Conservation (phyloP, 2,329 filamentous ascomycete species). For the Elsinoe necatrix region DNA sequence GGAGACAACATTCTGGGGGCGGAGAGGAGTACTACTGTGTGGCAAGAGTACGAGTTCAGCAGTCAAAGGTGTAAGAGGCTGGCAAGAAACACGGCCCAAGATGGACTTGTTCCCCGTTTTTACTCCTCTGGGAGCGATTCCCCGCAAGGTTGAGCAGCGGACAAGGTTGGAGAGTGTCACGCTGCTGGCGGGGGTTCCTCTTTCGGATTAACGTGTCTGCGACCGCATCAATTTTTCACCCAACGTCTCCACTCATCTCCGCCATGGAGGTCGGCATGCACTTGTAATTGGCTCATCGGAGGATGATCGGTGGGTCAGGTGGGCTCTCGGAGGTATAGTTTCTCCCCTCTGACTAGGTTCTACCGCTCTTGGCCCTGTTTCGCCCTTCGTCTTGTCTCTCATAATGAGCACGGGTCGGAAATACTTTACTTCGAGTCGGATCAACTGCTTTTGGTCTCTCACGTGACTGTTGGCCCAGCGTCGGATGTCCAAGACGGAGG, state of each 20-base stretch:
- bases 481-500: constrained; percentile 18
- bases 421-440: neutral
- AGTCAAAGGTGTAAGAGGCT: neutral
- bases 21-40: neutral
- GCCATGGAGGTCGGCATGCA: neutral
- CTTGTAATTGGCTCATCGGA: neutral
- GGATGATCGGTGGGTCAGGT: neutral
- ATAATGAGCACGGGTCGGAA: neutral
- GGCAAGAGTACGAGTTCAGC: neutral
- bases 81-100: neutral
- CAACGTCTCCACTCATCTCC: neutral
- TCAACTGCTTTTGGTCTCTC: neutral
- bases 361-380: neutral
- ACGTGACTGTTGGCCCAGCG: neutral
- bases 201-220: constrained; percentile 7
- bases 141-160: constrained; percentile 8
- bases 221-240: constrained; percentile 5
- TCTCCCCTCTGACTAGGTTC: neutral
- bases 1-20: constrained; percentile 13
- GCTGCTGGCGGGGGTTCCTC: constrained; percentile 1
- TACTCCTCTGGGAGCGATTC: neutral
- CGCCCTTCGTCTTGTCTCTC: neutral
- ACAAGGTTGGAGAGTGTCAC: neutral
- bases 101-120: neutral
- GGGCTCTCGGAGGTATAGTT: neutral